Percentiles rank a stretch among this genome's conserved stretches.
phyloP scores from a whole-genome alignment of 164 flowering plant species.

The Vitis amurensis region DNA sequence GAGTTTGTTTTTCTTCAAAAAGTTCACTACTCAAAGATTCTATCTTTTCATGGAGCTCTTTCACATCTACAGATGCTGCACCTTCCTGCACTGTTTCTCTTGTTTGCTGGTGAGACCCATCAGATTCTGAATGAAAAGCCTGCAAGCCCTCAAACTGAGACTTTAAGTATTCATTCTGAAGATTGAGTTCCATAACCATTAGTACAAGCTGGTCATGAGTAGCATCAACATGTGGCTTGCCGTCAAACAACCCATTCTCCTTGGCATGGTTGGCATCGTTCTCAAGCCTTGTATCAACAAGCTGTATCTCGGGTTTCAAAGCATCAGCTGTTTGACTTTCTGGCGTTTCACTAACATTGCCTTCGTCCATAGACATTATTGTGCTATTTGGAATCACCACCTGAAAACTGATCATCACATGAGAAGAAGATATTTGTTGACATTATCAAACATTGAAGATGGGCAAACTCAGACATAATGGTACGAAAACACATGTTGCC shows the following conservation, averaged over 20 bases:
- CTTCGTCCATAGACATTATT: conserved; percentile 20
- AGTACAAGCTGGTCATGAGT: conserved; percentile 56
- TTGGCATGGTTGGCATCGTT: conserved; percentile 18
- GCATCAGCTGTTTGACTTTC: conserved; percentile 30
- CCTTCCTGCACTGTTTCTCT: conserved; percentile 23
- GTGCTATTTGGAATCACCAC: background rate
- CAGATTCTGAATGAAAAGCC: conserved; percentile 20
- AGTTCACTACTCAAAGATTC: conserved; percentile 65
- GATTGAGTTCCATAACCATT: conserved; percentile 62
- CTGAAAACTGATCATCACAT: background rate
- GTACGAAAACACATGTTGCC: background rate
- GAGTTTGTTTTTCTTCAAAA: conserved; percentile 69
- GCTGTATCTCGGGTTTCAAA: conserved; percentile 6
- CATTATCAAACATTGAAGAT: background rate
- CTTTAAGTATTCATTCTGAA: conserved; percentile 79
- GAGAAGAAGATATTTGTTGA: background rate
- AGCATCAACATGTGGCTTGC: conserved; percentile 9
- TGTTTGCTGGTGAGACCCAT: conserved; percentile 15
- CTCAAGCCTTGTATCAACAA: conserved; percentile 3
- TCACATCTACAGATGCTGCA: conserved; percentile 30
- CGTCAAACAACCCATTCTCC: conserved; percentile 41
- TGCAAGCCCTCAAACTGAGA: conserved; percentile 64
- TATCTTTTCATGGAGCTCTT: conserved; percentile 53
- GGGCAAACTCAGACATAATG: background rate
- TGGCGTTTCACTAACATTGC: conserved; percentile 20